Percentiles rank a stretch among this genome's conserved stretches.
phyloP scores from a whole-genome alignment of 202 grass and related monocot species.

The Carex arenaria region DNA sequence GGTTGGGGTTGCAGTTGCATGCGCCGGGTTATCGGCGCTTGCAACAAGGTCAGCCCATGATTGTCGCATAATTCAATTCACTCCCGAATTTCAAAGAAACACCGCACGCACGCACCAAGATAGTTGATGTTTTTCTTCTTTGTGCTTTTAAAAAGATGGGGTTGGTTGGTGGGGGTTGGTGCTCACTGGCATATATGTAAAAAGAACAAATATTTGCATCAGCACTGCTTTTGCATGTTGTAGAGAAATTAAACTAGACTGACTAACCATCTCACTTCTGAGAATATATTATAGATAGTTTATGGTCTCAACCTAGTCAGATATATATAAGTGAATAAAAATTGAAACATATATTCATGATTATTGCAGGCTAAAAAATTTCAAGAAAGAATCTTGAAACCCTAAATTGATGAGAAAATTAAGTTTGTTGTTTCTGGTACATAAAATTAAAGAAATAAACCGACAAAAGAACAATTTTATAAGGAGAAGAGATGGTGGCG shows the following conservation, averaged over 20 bases:
- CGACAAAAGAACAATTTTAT: not conserved
- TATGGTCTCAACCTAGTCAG: not conserved
- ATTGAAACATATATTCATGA: not conserved
- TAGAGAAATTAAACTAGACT: not conserved
- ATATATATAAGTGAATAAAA: not conserved
- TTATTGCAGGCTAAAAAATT: not conserved
- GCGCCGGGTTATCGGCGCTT: conserved; percentile 96
- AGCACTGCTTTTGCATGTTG: not conserved
- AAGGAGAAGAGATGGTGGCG: not conserved
- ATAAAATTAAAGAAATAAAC: not conserved
- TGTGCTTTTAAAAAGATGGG: not conserved
- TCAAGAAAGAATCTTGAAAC: conserved; percentile 8
- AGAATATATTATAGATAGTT: not conserved
- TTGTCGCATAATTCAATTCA: conserved; percentile 93
- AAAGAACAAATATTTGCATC: not conserved
- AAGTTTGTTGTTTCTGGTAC: not conserved
- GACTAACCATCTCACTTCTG: not conserved
- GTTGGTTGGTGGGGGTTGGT: not conserved
- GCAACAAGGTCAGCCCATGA: conserved; percentile 99
- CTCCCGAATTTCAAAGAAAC: conserved; percentile 7
- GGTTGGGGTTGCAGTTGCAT: conserved; percentile 40
- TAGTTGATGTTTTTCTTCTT: not conserved
- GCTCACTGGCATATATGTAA: conserved; percentile 4
- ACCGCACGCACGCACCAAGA: not conserved
- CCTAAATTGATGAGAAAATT: conserved; percentile 11